A percentile compares a stretch with the other conserved stretches of the same genome.
phyloP scores from a whole-genome alignment of 805 yeast species.

The Schizosaccharomyces cryophilus region DNA sequence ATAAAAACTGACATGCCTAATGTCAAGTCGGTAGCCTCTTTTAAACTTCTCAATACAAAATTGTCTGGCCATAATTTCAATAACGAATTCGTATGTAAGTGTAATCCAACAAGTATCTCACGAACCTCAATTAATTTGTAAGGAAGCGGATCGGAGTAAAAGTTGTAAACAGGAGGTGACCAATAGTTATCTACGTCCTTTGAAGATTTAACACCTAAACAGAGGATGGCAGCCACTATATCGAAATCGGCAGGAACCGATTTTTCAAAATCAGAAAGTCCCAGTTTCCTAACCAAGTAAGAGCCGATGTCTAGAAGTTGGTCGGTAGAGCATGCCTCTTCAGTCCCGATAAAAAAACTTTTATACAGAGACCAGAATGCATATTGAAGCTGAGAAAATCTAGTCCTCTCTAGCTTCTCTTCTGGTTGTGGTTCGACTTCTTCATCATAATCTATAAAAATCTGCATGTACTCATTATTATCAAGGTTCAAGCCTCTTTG shows the following conservation, averaged over 20 bases:
- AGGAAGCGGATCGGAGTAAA: slow-evolving; percentile 40
- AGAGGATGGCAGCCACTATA: not conserved
- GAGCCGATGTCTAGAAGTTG: not conserved
- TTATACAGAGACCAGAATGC: not conserved
- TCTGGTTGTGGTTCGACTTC: not conserved
- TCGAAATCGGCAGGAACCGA: not conserved
- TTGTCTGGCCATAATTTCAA: slow-evolving; percentile 80
- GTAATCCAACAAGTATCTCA: slow-evolving; percentile 13
- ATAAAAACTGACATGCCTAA: slow-evolving; percentile 34
- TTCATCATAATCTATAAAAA: not conserved
- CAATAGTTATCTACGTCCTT: not conserved
- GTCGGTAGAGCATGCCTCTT: not conserved
- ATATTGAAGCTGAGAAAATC: not conserved
- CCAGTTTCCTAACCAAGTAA: not conserved
- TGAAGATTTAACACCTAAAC: not conserved
- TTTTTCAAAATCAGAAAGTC: not conserved
- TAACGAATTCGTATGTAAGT: slow-evolving; percentile 22
- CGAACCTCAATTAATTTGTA: slow-evolving; percentile 39
- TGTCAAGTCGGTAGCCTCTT: slow-evolving; percentile 40
- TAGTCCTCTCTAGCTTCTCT: not conserved
- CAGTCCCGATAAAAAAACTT: not conserved
- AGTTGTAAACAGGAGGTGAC: slow-evolving; percentile 15
- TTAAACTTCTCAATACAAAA: slow-evolving; percentile 52
- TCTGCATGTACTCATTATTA: not conserved
- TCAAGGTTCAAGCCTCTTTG: not conserved